phyloP scores from a whole-genome alignment of 2,329 filamentous ascomycete genomes.

The Tolypocladium sp. region DNA sequence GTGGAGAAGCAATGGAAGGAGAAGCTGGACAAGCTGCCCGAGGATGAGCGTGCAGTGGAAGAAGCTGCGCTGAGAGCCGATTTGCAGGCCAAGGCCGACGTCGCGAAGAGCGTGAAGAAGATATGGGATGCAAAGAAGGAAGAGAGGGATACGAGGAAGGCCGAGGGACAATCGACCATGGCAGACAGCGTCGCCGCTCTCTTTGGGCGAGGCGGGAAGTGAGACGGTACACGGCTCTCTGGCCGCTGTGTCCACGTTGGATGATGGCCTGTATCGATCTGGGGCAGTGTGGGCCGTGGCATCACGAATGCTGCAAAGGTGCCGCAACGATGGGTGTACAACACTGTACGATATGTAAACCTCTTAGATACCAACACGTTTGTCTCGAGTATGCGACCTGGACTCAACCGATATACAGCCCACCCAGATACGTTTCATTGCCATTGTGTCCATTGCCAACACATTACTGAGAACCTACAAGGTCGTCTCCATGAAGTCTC shows the following conservation, averaged over 20 bases:
- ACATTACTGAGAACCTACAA: not conserved
- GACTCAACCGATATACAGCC: not conserved
- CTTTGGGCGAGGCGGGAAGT: constrained; percentile 19
- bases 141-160: constrained; percentile 37
- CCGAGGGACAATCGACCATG: constrained; percentile 21
- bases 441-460: not conserved
- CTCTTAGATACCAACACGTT: not conserved
- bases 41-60: constrained; percentile 51
- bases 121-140: constrained; percentile 48
- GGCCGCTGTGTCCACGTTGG: not conserved
- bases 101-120: constrained; percentile 45
- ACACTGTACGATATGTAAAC: not conserved
- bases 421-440: not conserved
- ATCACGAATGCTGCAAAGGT: not conserved
- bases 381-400: not conserved
- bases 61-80: constrained; percentile 56
- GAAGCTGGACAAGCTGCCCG: constrained; percentile 47
- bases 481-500: not conserved
- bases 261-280: not conserved
- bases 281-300: not conserved
- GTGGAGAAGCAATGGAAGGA: constrained; percentile 43
- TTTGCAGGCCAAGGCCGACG: constrained; percentile 48
- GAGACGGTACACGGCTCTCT: not conserved
- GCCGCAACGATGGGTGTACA: not conserved
- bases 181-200: constrained; percentile 18